Evolutionary conservation across 345 rosid genomes (phyloP), one percentile per base, ranked within the genome.

Genomic region (Mallotus nudiflorus): DNA sequence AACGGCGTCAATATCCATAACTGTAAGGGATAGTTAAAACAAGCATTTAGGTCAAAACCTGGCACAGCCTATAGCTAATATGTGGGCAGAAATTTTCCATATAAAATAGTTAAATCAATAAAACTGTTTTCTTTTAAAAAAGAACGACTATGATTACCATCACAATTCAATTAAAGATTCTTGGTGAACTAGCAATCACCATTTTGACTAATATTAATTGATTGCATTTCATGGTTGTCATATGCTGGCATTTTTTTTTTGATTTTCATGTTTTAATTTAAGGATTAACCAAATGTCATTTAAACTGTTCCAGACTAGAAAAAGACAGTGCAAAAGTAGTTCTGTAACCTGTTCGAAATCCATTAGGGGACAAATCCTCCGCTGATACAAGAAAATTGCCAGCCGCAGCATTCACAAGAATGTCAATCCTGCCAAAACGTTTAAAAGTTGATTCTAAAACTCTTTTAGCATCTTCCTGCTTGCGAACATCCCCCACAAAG

Each of bases 381-480:
- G 89, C 78, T 1, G 83, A 54, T n/a, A 75, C 85, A 15, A 85
- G 87, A 79, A 83, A 85, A 69, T 85, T 85, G 54, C 87, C 89
- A 9, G 89, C 89, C 3, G 89, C 89, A 51, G 85, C 85, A 78
- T 85, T 83, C 19, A 85, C 85, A 35, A 85, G 89, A 78, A 85
- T 78, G 45, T 85, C 87, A 74, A 85, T 83, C 81, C 71, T 79
- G 25, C 85, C 87, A 64, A 83, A 83, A 50, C 74, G 73, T 62
- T 77, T 57, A 4, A 79, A 66, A 46, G 87, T 83, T 20, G 84
- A 81, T 66, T 83, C 84, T 58, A 83, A 29, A 6, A 69, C 87
- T 60, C 84, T 70, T 12, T 48, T 31, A 0, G 82, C 89, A 69
- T 85, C 87, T 28, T 81, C 87, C 44, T 75, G 75, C 69, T 81